Conservation (phyloP, 2,329 filamentous ascomycete species). For the Cercospora zeina region DNA sequence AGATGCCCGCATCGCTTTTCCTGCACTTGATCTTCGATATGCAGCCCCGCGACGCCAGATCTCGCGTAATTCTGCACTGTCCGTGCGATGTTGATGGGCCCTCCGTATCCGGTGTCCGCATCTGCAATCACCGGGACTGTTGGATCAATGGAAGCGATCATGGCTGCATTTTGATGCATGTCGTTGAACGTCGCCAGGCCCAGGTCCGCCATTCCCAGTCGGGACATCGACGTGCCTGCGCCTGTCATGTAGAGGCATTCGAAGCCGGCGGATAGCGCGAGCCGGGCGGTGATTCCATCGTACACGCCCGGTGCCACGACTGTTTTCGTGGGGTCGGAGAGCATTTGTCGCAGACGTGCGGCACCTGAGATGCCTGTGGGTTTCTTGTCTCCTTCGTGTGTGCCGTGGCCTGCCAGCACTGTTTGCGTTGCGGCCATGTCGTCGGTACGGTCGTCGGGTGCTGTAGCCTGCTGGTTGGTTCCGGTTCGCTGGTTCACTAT, state of each 20-base stretch:
- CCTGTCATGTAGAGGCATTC: conserved; percentile 69
- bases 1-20: conserved; percentile 66
- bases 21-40: conserved; percentile 64
- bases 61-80: conserved; percentile 39
- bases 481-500: neutral
- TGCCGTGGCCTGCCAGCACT: conserved; percentile 30
- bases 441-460: neutral
- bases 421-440: conserved; percentile 12
- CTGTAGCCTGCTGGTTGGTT: neutral
- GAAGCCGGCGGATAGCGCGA: conserved; percentile 64
- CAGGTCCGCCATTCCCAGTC: conserved; percentile 63
- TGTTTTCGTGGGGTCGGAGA: conserved; percentile 36
- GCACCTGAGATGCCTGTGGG: conserved; percentile 28
- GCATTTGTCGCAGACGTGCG: conserved; percentile 35
- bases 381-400: conserved; percentile 14
- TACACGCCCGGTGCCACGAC: conserved; percentile 67
- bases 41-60: conserved; percentile 59
- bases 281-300: conserved; percentile 65
- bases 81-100: conserved; percentile 38
- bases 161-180: conserved; percentile 63
- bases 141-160: conserved; percentile 62
- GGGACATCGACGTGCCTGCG: conserved; percentile 61
- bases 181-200: conserved; percentile 63
- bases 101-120: conserved; percentile 61
- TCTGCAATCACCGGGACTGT: conserved; percentile 61